Evolutionary conservation across 441 rosid species (phyloP).

Genomic region (Pelargonium citronellum): DNA sequence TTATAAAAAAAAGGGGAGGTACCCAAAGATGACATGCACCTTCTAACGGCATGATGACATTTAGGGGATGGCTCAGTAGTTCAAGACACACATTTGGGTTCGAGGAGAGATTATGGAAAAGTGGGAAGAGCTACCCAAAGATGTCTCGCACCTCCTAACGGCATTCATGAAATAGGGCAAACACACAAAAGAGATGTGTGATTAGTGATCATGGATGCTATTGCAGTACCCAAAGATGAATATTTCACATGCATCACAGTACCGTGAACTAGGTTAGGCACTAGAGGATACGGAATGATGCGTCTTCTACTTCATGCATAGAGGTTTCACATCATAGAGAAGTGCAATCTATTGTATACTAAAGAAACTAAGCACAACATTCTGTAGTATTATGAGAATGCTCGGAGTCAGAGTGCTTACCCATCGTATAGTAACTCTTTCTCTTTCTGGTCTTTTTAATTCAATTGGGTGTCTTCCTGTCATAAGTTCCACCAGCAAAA

Average conservation of each 20-base stretch:
- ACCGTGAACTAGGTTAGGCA: neutral
- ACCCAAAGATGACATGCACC: too few species aligned
- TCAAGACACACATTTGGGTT: too few species aligned
- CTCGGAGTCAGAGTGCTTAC: conserved; percentile 31
- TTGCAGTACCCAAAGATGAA: neutral
- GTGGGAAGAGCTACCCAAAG: too few species aligned
- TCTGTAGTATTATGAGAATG: neutral
- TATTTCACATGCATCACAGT: neutral
- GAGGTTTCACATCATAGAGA: neutral
- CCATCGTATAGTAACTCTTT: conserved; percentile 78
- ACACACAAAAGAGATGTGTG: too few species aligned
- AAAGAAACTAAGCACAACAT: too few species aligned
- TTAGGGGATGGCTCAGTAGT: too few species aligned
- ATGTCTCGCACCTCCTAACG: too few species aligned
- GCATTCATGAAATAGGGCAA: too few species aligned
- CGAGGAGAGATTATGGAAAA: too few species aligned
- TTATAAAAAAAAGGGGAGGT: too few species aligned
- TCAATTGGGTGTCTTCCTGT: conserved; percentile 89
- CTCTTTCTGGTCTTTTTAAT: conserved; percentile 55
- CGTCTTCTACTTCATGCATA: neutral
- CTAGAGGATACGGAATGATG: neutral
- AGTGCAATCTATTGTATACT: neutral
- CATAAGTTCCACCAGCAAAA: conserved; percentile 67
- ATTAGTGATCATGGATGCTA: too few species aligned
- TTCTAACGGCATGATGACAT: too few species aligned